phyloP scores from a whole-genome alignment of 192 early-diverging fungal genomes.

The Mortierella alpina region DNA sequence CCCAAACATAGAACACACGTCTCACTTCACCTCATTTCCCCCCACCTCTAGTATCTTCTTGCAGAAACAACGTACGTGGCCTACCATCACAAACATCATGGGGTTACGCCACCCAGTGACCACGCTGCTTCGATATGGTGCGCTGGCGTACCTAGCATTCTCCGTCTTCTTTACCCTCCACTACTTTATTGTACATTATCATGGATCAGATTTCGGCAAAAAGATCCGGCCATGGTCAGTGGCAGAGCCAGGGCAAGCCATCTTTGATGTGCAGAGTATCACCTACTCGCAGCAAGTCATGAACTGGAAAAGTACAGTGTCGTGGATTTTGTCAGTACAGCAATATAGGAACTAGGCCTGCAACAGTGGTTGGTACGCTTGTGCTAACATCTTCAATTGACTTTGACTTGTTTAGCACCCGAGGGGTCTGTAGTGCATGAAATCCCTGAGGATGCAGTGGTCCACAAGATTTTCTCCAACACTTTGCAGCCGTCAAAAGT shows the following conservation, averaged over 20 bases:
- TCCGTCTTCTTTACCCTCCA: slow-evolving; percentile 32
- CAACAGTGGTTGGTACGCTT: too few species aligned
- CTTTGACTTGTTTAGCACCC: background rate
- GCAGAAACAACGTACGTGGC: background rate
- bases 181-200: background rate
- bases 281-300: slow-evolving; percentile 29
- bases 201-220: background rate
- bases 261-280: slow-evolving; percentile 26
- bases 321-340: too few species aligned
- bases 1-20: too few species aligned
- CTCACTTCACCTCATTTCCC: too few species aligned
- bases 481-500: slow-evolving; percentile 67
- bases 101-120: slow-evolving; percentile 18
- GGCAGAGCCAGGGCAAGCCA: slow-evolving; percentile 28
- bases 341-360: too few species aligned
- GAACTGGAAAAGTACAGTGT: slow-evolving; percentile 30
- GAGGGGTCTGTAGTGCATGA: background rate
- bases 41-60: background rate
- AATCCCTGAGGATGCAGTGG: slow-evolving; percentile 10
- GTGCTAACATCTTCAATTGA: too few species aligned
- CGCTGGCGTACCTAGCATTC: slow-evolving; percentile 34
- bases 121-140: slow-evolving; percentile 25
- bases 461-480: slow-evolving; percentile 62
- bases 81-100: background rate
- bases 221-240: background rate